Percentiles rank a stretch among this genome's conserved stretches.
Conservation (phyloP, 2,329 filamentous ascomycete genomes). For the Monilinia fructigena region DNA sequence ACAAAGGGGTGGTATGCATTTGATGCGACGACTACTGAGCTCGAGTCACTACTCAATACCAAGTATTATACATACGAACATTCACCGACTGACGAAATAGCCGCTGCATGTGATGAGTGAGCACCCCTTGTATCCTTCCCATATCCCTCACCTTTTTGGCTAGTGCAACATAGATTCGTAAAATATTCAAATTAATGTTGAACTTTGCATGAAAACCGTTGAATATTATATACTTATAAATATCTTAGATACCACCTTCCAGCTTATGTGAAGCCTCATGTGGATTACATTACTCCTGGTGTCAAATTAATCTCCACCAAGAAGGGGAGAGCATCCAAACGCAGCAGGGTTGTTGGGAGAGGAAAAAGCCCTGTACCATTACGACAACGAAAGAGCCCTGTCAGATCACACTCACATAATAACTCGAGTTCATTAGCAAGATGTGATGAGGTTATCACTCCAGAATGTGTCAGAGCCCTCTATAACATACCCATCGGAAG, state of each 20-base stretch:
- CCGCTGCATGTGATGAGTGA: conserved; percentile 41
- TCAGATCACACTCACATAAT: background rate
- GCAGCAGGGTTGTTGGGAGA: background rate
- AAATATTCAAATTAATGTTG: background rate
- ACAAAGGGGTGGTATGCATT: conserved; percentile 42
- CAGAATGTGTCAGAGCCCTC: conserved; percentile 54
- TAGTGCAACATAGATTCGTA: background rate
- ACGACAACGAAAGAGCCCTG: background rate
- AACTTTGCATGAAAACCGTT: no score
- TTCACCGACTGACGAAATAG: conserved; percentile 31
- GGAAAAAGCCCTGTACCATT: conserved; percentile 9
- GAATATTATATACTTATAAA: background rate
- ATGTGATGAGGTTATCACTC: conserved; percentile 56
- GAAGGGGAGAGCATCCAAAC: conserved; percentile 23
- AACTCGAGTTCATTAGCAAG: conserved; percentile 26
- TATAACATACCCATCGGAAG: conserved; percentile 48
- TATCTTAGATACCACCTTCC: conserved; percentile 43
- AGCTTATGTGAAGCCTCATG: conserved; percentile 42
- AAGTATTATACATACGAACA: conserved; percentile 42
- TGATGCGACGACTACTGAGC: conserved; percentile 40
- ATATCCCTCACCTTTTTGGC: background rate
- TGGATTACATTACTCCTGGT: conserved; percentile 41
- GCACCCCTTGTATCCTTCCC: conserved; percentile 12
- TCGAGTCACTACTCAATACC: conserved; percentile 41
- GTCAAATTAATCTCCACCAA: conserved; percentile 46